Base-by-base conservation (phyloP, 2,329 filamentous ascomycete genomes). In the Coleophoma cylindrospora region DNA sequence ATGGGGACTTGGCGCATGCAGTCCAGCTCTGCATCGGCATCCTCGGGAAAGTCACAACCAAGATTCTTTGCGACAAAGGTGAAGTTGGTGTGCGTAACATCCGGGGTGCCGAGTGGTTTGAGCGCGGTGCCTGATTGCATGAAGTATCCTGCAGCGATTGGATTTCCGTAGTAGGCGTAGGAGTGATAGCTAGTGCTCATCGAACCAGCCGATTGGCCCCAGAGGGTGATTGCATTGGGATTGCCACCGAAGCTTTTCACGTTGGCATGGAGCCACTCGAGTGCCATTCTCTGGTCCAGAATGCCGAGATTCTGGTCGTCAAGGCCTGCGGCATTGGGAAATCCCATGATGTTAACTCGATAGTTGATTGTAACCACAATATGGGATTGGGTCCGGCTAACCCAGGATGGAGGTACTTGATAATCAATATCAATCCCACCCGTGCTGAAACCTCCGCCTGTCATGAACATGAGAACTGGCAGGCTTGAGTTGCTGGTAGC, bases 251-350 rank as follows among this genome's bases (percentile, higher is more conserved):
- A 84, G 2, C 66, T 68, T 2, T 64, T 74, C 45, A 83, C 78
- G 61, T 85, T 85, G 68, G 69, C 53, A 84, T 75, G 1, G 81
- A 82, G 0, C 87, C 87, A 91, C 62, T 89, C 70, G 10, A 91
- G 71, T 0, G 77, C 86, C 57, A 85, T 73, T 27, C 84, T 75
- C 58, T 89, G 86, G 59, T 91, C 87, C 0, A 86, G 72, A 6
- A 88, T 73, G 5, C 86, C 86, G 6, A 87, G 64, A 61, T 91
- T 61, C 83, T 84, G 34, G 73, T 67, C n/a, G 43, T 32, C 19
- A 50, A 27, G 8, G 45, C 49, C 3, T 33, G 40, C 8, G 43
- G 37, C 3, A 47, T 44, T 27, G 52, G 53, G 49, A 76, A 71
- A 45, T 2, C 68, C 68, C 34, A 70, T 64, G 38, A 71, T 66